Percentiles rank a stretch among this genome's conserved stretches.
These are phyloP conservation scores for Amanita rubescens DNA, from an alignment of 768 basidiomycete species.

Conservation along the genomic window DNA sequence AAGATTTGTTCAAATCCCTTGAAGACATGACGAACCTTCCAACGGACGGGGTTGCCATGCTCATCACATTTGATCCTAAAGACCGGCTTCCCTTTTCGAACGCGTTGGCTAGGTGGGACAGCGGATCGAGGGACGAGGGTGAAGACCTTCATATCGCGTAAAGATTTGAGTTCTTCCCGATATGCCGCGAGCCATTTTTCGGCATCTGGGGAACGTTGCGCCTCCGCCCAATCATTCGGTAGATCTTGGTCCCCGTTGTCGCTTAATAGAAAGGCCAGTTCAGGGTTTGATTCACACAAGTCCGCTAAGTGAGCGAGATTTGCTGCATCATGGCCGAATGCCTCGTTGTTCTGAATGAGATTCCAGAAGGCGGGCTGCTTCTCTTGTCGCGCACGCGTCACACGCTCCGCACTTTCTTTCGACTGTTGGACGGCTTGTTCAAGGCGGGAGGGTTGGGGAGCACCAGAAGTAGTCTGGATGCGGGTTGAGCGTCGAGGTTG, in stretches of 20 bases:
- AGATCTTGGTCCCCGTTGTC: not conserved
- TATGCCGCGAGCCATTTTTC: not conserved
- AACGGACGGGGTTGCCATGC: too few relatives aligned
- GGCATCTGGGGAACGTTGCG: not conserved
- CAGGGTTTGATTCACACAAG: not conserved
- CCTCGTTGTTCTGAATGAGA: not conserved
- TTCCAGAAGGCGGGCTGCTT: not conserved
- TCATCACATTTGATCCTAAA: too few relatives aligned
- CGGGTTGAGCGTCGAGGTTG: too few relatives aligned
- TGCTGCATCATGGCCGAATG: not conserved
- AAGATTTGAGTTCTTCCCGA: too few relatives aligned
- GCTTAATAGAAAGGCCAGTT: not conserved
- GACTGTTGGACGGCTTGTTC: not conserved
- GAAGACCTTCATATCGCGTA: too few relatives aligned
- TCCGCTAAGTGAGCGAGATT: not conserved
- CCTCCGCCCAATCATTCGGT: not conserved
- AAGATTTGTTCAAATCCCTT: too few relatives aligned
- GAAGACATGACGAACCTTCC: too few relatives aligned
- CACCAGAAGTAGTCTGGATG: not conserved
- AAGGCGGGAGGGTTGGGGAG: conserved; percentile 3
- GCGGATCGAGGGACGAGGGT: too few relatives aligned
- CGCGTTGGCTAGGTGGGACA: too few relatives aligned
- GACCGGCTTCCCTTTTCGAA: too few relatives aligned
- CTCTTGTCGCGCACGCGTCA: not conserved
- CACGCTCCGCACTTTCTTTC: not conserved